Percentiles rank a stretch among this genome's conserved stretches.
Evolutionary conservation across 805 yeast species (phyloP).

Genomic region (Metschnikowia lochheadii): DNA sequence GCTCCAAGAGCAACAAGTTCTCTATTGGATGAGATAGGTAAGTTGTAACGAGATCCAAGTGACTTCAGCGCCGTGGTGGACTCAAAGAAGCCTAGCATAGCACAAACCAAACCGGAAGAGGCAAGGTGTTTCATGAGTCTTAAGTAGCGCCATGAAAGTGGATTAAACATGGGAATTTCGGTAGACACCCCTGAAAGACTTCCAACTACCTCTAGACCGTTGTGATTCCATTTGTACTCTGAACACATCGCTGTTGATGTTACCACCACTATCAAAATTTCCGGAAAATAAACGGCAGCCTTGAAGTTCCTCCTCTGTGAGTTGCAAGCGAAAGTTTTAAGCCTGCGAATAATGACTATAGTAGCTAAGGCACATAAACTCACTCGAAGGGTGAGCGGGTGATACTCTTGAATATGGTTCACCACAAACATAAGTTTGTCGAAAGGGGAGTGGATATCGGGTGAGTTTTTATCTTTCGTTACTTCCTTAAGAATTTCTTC

Average conservation of each 20-base stretch:
- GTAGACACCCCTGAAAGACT: conserved; percentile 45
- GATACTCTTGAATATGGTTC: conserved; percentile 43
- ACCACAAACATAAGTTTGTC: conserved; percentile 61
- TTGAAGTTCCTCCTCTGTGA: conserved; percentile 14
- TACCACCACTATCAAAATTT: conserved; percentile 72
- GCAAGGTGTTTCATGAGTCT: conserved; percentile 54
- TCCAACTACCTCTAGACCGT: conserved; percentile 70
- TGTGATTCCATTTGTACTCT: conserved; percentile 42
- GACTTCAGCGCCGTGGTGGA: conserved; percentile 91
- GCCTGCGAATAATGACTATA: conserved; percentile 38
- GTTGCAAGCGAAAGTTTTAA: conserved; percentile 25
- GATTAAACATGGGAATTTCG: conserved; percentile 48
- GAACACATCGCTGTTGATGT: conserved; percentile 52
- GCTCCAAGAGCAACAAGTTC: conserved; percentile 88
- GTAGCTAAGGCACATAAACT: conserved; percentile 54
- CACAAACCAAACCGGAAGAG: conserved; percentile 69
- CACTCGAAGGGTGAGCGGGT: conserved; percentile 57
- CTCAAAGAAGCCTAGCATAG: conserved; percentile 87
- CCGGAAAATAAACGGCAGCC: conserved; percentile 69
- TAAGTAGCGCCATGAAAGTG: conserved; percentile 48
- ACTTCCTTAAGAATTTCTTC: conserved; percentile 40
- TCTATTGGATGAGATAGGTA: conserved; percentile 77
- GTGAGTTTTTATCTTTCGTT: conserved; percentile 26
- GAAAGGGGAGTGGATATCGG: conserved; percentile 55
- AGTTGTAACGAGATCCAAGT: conserved; percentile 66